These are phyloP conservation scores for Adansonia digitata DNA, from an alignment of 345 rosid species.

Conservation along the genomic window DNA sequence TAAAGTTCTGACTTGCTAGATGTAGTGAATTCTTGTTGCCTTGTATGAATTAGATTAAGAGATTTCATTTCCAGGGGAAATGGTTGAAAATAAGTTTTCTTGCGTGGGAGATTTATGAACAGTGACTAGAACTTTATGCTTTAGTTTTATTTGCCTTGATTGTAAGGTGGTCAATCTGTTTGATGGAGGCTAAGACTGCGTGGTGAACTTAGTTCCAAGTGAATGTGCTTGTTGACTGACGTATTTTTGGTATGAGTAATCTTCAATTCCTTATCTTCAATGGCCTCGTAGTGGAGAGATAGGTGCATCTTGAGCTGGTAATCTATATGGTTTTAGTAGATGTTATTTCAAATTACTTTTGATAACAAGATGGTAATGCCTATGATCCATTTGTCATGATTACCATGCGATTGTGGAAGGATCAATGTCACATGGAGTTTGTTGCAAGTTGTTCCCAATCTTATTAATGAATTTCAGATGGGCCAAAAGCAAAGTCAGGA, in stretches of 20 bases:
- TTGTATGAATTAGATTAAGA: background rate
- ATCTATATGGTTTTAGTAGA: background rate
- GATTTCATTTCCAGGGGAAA: background rate
- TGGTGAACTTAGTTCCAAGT: too few species aligned
- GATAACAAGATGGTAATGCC: background rate
- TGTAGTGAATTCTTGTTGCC: background rate
- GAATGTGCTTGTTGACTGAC: background rate
- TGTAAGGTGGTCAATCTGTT: background rate
- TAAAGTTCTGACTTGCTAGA: background rate
- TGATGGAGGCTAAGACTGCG: background rate
- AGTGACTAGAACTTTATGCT: background rate
- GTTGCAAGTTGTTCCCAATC: background rate
- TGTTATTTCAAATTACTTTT: background rate
- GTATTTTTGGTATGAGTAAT: background rate
- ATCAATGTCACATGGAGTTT: background rate
- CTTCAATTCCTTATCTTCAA: background rate
- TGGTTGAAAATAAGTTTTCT: background rate
- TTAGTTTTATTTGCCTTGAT: background rate
- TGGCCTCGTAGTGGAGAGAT: background rate
- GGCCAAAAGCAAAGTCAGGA: background rate
- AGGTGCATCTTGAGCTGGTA: background rate
- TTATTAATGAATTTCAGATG: background rate
- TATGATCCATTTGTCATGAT: background rate
- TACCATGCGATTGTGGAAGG: background rate
- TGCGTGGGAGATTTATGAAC: background rate